Evolutionary conservation across 257 asterid genomes (phyloP).

Genomic region (Solanum pinnatisectum): DNA sequence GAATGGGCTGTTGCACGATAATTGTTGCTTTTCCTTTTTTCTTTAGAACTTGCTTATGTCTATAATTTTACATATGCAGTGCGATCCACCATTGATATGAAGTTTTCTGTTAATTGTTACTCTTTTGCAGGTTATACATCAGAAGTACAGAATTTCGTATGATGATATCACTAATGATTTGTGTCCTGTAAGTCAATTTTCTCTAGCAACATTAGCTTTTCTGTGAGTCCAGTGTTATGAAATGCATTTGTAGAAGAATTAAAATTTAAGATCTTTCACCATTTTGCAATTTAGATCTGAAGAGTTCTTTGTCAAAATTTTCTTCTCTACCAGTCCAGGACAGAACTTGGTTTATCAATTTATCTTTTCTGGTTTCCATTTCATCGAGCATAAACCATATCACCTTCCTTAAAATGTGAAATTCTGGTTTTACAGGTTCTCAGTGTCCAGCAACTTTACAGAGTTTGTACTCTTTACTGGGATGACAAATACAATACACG

Average conservation of each 20-base stretch:
- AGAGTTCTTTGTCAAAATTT: not conserved
- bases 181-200: conserved; percentile 72
- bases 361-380: not conserved
- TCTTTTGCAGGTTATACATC: conserved; percentile 80
- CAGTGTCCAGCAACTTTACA: conserved; percentile 93
- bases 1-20: not conserved
- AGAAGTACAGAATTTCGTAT: conserved; percentile 85
- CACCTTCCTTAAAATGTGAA: not conserved
- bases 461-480: conserved; percentile 86
- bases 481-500: conserved; percentile 90
- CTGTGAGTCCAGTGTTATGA: not conserved
- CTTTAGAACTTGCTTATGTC: not conserved
- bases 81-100: not conserved
- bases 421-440: conserved; percentile 52
- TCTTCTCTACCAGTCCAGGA: not conserved
- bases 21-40: not conserved
- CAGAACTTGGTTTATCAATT: not conserved
- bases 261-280: not conserved
- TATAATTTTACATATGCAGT: not conserved
- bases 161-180: conserved; percentile 90
- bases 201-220: not conserved
- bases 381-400: not conserved
- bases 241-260: not conserved
- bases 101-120: not conserved
- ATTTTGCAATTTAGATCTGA: not conserved